These are phyloP conservation scores for Ceratobasidium sp. DNA, from an alignment of 1,284 basidiomycete genomes.

Conservation along the genomic window DNA sequence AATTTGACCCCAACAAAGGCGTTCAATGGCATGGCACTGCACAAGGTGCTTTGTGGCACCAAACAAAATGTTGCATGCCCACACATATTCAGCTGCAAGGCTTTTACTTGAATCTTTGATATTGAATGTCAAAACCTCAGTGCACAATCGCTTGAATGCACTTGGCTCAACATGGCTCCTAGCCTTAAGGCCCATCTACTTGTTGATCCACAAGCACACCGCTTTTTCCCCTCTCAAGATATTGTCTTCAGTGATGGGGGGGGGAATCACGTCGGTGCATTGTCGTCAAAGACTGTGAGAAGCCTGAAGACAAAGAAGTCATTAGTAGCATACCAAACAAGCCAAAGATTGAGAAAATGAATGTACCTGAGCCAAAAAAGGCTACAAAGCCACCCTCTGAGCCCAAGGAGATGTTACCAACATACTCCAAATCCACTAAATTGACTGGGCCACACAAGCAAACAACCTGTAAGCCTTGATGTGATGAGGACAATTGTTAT, in stretches of 20 bases:
- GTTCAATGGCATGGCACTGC: not conserved
- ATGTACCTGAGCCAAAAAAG: not conserved
- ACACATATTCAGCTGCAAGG: conserved; percentile 2
- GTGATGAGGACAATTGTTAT: not conserved
- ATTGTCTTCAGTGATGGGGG: conserved; percentile 11
- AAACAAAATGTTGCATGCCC: not conserved
- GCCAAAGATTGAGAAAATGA: not conserved
- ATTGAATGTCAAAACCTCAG: conserved; percentile 7
- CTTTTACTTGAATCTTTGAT: conserved; percentile 5
- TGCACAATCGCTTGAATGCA: conserved; percentile 1
- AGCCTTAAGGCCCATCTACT: conserved; percentile 15
- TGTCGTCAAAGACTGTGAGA: not conserved
- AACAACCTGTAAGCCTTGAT: not conserved
- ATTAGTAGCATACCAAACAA: not conserved
- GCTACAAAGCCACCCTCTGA: too few relatives aligned
- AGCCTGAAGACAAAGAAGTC: not conserved
- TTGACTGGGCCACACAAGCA: not conserved
- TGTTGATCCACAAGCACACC: not conserved
- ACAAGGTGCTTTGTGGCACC: not conserved
- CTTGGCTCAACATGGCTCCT: conserved; percentile 1
- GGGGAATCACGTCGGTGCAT: not conserved
- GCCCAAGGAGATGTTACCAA: not conserved
- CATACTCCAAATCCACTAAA: not conserved
- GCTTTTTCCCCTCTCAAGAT: conserved; percentile 9
- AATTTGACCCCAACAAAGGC: conserved; percentile 10